These are phyloP conservation scores for Naganishia randhawae DNA, from an alignment of 768 basidiomycete species.

Conservation along the genomic window DNA sequence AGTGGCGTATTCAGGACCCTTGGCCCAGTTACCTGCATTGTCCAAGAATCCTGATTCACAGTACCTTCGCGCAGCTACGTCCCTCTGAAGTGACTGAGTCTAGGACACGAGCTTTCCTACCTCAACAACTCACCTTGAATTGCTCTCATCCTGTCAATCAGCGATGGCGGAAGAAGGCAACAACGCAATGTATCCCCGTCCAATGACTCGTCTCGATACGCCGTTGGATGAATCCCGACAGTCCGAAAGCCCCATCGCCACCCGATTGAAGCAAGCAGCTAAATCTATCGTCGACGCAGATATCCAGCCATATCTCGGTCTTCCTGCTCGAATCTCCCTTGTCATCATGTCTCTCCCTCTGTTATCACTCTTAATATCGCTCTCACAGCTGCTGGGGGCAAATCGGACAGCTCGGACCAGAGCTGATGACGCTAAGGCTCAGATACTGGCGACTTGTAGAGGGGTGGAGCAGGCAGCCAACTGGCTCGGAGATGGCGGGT, in stretches of 20 bases:
- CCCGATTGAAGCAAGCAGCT: neutral
- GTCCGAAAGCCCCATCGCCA: neutral
- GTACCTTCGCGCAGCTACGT: no score
- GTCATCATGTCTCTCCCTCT: slow-evolving; percentile 90
- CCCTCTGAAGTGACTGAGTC: no score
- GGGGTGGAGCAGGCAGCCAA: slow-evolving; percentile 81
- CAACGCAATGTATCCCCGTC: neutral
- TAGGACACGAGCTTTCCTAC: no score
- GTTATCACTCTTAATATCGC: slow-evolving; percentile 79
- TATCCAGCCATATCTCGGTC: slow-evolving; percentile 77
- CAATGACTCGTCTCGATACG: neutral
- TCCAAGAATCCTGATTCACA: no score
- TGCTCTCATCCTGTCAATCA: neutral
- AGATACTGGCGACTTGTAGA: slow-evolving; percentile 75
- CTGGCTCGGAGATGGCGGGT: slow-evolving; percentile 62
- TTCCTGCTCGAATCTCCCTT: slow-evolving; percentile 76
- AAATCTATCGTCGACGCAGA: neutral
- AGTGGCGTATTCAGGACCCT: no score
- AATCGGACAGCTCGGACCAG: slow-evolving; percentile 65
- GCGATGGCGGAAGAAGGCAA: neutral
- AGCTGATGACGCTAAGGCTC: slow-evolving; percentile 65
- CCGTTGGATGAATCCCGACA: neutral
- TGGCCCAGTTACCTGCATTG: no score
- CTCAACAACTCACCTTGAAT: no score
- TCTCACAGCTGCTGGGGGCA: slow-evolving; percentile 74